Conservation (phyloP, 2,329 filamentous ascomycete species). For the Fusarium domesticum region DNA sequence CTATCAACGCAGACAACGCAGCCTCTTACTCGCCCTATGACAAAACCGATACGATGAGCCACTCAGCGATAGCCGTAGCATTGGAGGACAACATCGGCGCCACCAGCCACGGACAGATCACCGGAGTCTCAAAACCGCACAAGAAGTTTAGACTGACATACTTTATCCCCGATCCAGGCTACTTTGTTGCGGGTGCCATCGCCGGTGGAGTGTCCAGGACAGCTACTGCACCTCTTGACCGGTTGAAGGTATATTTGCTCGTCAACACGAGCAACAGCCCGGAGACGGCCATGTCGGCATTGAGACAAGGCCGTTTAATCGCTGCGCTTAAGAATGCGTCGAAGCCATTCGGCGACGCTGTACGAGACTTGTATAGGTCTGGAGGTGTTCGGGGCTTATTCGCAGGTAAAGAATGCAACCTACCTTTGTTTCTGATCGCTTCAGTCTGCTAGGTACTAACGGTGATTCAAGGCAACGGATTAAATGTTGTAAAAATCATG, state of each 20-base stretch:
- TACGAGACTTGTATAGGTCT: slow-evolving; percentile 76
- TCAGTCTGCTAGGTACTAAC: slow-evolving; percentile 6
- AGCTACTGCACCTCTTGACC: slow-evolving; percentile 91
- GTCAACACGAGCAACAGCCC: slow-evolving; percentile 66
- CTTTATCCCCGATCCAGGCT: slow-evolving; percentile 85
- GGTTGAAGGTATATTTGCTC: slow-evolving; percentile 94
- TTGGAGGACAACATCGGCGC: slow-evolving; percentile 30
- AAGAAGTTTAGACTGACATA: slow-evolving; percentile 58
- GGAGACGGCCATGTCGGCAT: slow-evolving; percentile 59
- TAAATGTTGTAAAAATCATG: slow-evolving; percentile 98
- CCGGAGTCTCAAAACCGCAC: slow-evolving; percentile 34
- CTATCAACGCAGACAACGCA: slow-evolving; percentile 20
- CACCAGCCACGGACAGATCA: slow-evolving; percentile 36
- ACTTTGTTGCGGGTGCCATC: slow-evolving; percentile 92
- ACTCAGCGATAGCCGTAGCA: slow-evolving; percentile 22
- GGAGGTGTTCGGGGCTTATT: slow-evolving; percentile 89
- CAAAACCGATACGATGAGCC: slow-evolving; percentile 24
- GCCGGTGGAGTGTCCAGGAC: slow-evolving; percentile 94
- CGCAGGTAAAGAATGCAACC: slow-evolving; percentile 66
- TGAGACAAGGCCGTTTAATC: slow-evolving; percentile 66
- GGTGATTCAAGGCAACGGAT: slow-evolving; percentile 77
- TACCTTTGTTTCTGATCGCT: neutral
- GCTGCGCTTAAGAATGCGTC: slow-evolving; percentile 63
- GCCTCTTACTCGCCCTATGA: slow-evolving; percentile 22
- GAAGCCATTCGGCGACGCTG: slow-evolving; percentile 68